Evolutionary conservation across 2,329 filamentous ascomycete species (phyloP).

Genomic region (Nemania abortiva): DNA sequence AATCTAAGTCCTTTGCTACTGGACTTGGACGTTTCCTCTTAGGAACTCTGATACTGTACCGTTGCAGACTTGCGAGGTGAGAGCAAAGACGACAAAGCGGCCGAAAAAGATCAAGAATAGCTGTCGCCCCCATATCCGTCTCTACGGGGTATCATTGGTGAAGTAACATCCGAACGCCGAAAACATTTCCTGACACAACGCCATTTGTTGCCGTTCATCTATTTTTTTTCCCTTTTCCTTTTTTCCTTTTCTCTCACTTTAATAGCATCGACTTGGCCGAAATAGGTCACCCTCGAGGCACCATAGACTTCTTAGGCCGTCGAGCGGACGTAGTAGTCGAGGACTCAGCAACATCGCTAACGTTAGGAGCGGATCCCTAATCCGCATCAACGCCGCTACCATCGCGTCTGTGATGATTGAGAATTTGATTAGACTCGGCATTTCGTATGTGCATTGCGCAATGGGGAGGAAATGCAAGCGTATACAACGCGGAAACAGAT

Average conservation of each 20-base stretch:
- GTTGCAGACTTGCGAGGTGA: background rate
- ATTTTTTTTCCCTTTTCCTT: background rate
- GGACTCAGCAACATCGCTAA: background rate
- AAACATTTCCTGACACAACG: slow-evolving; percentile 1
- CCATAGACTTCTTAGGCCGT: background rate
- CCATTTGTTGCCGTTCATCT: background rate
- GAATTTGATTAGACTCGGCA: slow-evolving; percentile 10
- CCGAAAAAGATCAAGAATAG: background rate
- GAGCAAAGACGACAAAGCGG: background rate
- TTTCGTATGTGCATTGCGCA: background rate
- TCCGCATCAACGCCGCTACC: slow-evolving; percentile 40
- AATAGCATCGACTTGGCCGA: background rate
- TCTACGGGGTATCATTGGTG: slow-evolving; percentile 20
- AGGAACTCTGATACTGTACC: background rate
- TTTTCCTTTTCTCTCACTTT: too few species aligned
- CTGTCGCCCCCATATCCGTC: background rate
- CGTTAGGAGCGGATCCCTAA: slow-evolving; percentile 22
- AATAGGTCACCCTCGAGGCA: background rate
- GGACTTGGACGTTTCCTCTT: background rate
- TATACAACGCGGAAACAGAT: slow-evolving; percentile 56
- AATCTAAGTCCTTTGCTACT: slow-evolving; percentile 6
- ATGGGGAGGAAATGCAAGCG: slow-evolving; percentile 43
- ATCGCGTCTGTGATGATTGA: slow-evolving; percentile 34
- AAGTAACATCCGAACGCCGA: slow-evolving; percentile 21
- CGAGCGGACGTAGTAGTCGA: background rate